Conservation (phyloP, 345 rosid species). For the Abelmoschus esculentus region DNA sequence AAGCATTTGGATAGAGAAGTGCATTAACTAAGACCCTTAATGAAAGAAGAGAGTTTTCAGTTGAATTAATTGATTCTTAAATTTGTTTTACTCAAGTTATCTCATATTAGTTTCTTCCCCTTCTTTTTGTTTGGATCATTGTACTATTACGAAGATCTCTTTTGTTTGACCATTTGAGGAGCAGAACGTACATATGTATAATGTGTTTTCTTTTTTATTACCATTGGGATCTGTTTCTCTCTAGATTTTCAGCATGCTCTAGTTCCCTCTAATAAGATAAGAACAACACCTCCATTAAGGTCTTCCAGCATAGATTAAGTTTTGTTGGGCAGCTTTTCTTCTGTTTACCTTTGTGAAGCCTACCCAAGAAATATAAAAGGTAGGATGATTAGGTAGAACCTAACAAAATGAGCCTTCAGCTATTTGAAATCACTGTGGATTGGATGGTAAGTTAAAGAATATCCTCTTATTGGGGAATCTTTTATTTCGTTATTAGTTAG, state of each 20-base stretch:
- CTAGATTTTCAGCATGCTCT: background rate
- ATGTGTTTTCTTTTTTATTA: background rate
- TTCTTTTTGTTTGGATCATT: background rate
- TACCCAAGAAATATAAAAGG: background rate
- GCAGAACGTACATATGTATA: background rate
- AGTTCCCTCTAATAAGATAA: background rate
- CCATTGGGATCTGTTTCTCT: background rate
- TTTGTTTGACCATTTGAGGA: background rate
- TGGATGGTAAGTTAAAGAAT: background rate
- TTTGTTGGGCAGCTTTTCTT: background rate
- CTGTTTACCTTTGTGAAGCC: background rate
- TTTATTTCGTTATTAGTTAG: background rate
- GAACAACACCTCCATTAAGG: background rate
- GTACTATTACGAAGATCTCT: background rate
- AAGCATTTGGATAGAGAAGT: background rate
- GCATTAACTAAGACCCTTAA: background rate
- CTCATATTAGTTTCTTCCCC: background rate
- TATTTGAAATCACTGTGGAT: background rate
- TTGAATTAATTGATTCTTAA: background rate
- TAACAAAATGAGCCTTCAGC: background rate
- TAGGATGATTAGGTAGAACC: constrained; percentile 1
- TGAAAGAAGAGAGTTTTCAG: background rate
- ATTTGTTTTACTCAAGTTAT: background rate
- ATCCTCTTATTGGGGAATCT: background rate
- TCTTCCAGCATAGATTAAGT: background rate